A percentile compares a stretch with the other conserved stretches of the same genome.
These are phyloP conservation scores for Fusarium redolens DNA, from an alignment of 2,329 filamentous ascomycete species.

Conservation along the genomic window DNA sequence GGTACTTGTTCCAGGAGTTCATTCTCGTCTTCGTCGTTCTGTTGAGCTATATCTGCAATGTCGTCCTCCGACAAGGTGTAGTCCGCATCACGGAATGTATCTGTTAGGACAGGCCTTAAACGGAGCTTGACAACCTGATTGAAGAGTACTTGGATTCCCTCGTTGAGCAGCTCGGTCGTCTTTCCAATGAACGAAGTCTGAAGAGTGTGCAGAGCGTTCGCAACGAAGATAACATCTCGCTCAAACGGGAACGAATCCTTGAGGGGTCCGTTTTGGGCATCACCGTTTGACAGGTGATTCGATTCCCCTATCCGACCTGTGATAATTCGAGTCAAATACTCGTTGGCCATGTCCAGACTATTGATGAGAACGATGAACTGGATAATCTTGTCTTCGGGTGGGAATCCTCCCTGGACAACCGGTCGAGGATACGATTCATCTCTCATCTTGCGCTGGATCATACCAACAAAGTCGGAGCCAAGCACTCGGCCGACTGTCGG, in stretches of 20 bases:
- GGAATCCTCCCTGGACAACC: constrained; percentile 80
- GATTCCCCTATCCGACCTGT: constrained; percentile 68
- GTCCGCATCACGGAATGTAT: constrained; percentile 92
- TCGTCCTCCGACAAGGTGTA: constrained; percentile 78
- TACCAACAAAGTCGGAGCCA: constrained; percentile 90
- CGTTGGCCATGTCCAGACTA: constrained; percentile 90
- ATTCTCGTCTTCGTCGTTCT: constrained; percentile 65
- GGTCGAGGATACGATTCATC: constrained; percentile 93
- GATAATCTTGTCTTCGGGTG: constrained; percentile 88
- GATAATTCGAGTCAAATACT: constrained; percentile 91
- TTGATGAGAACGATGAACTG: constrained; percentile 94
- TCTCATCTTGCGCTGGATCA: constrained; percentile 98
- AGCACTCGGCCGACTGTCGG: constrained; percentile 84
- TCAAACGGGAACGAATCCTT: constrained; percentile 82
- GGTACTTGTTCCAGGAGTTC: constrained; percentile 75
- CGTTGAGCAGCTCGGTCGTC: constrained; percentile 81
- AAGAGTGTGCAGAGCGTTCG: constrained; percentile 74
- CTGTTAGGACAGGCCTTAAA: constrained; percentile 83
- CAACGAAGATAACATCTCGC: constrained; percentile 77
- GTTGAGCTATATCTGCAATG: constrained; percentile 64
- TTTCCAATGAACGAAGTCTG: constrained; percentile 80
- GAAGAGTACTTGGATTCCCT: constrained; percentile 88
- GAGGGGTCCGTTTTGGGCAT: constrained; percentile 58
- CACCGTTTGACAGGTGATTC: constrained; percentile 50
- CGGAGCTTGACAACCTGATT: constrained; percentile 87